phyloP scores from a whole-genome alignment of 768 basidiomycete species.

The Mycena leptocephala region DNA sequence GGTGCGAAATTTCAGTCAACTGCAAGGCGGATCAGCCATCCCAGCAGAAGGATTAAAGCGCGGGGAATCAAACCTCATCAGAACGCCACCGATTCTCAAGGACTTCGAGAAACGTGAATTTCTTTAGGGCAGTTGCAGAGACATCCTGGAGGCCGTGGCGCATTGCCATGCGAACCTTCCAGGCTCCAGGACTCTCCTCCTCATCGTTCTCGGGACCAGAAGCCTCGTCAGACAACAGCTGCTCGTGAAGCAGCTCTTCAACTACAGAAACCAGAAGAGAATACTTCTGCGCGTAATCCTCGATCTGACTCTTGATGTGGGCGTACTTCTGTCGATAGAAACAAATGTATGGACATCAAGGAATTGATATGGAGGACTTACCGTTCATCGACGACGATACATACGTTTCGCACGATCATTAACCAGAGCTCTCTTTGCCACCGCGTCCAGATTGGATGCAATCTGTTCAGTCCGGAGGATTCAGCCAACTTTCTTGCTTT shows the following conservation, averaged over 20 bases:
- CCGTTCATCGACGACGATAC: background rate
- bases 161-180: conserved; percentile 11
- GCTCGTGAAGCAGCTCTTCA: background rate
- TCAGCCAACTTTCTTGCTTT: too few relatives aligned
- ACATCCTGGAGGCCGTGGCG: background rate
- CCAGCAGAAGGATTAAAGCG: background rate
- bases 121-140: background rate
- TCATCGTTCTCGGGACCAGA: background rate
- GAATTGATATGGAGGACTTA: background rate
- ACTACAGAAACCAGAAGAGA: background rate
- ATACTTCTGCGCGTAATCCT: background rate
- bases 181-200: background rate
- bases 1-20: background rate
- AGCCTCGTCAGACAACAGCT: background rate
- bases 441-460: too few relatives aligned
- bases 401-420: background rate
- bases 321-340: background rate
- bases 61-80: background rate
- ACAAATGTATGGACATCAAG: background rate
- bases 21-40: background rate
- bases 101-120: background rate
- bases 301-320: background rate
- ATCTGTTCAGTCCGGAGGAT: too few relatives aligned
- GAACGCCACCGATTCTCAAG: background rate
- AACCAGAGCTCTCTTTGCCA: background rate